Conservation (phyloP, 2,329 filamentous ascomycete genomes). For the Fusarium continuum region DNA sequence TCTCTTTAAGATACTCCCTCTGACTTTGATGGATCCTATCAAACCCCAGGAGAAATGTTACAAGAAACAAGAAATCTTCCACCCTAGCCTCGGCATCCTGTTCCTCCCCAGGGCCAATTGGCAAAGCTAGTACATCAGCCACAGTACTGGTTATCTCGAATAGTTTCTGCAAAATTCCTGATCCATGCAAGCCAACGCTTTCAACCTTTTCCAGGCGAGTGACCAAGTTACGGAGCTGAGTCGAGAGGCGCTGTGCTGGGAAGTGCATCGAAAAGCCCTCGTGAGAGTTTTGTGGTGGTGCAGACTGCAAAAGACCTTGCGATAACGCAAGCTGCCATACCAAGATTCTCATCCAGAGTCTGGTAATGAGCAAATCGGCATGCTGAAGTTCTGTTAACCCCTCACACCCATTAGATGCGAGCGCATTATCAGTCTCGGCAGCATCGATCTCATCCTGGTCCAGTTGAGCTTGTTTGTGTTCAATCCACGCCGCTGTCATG, state of each 20-base stretch:
- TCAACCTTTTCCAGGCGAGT: slow-evolving; percentile 47
- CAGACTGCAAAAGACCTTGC: slow-evolving; percentile 50
- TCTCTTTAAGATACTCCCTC: slow-evolving; percentile 53
- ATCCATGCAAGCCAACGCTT: slow-evolving; percentile 64
- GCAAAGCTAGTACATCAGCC: slow-evolving; percentile 64
- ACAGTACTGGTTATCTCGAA: slow-evolving; percentile 69
- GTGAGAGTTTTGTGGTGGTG: slow-evolving; percentile 45
- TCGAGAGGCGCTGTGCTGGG: slow-evolving; percentile 50
- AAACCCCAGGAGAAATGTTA: slow-evolving; percentile 61
- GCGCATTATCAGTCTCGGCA: slow-evolving; percentile 39
- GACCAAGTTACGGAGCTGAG: slow-evolving; percentile 51
- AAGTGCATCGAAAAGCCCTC: slow-evolving; percentile 53
- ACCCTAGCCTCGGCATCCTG: slow-evolving; percentile 58
- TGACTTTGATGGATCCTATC: slow-evolving; percentile 58
- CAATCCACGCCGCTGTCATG: slow-evolving; percentile 52
- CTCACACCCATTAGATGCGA: slow-evolving; percentile 38
- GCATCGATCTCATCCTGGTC: slow-evolving; percentile 51
- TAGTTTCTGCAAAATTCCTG: slow-evolving; percentile 66
- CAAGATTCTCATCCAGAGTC: slow-evolving; percentile 53
- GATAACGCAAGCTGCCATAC: slow-evolving; percentile 55
- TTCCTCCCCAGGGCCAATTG: slow-evolving; percentile 50
- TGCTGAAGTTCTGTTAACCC: slow-evolving; percentile 51
- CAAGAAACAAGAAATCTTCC: slow-evolving; percentile 63
- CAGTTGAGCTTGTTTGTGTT: slow-evolving; percentile 52
- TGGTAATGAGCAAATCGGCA: slow-evolving; percentile 52